phyloP scores from a whole-genome alignment of 208 protist genomes.

The Wallacemonas sp. region DNA sequence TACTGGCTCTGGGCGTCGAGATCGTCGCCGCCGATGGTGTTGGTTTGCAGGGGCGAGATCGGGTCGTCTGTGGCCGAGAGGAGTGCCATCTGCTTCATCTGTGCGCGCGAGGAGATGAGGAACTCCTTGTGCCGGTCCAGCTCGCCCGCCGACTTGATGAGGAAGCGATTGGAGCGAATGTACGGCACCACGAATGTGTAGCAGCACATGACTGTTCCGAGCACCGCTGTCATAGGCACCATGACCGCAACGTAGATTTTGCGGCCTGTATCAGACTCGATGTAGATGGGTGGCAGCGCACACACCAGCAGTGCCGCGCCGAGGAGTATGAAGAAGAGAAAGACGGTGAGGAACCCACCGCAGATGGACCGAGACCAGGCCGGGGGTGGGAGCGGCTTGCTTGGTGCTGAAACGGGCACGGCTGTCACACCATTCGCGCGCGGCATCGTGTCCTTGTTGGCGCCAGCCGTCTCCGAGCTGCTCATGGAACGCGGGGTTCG shows the following conservation, averaged over 20 bases:
- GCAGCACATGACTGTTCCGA: constrained; percentile 44
- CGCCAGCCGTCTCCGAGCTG: not conserved
- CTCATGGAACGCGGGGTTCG: no score
- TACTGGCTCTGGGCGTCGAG: not conserved
- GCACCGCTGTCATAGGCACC: constrained; percentile 42
- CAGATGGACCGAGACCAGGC: constrained; percentile 14
- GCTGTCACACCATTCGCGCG: not conserved
- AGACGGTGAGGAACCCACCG: constrained; percentile 17
- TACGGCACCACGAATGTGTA: constrained; percentile 41
- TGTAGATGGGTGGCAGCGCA: constrained; percentile 47
- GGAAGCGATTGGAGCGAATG: constrained; percentile 24
- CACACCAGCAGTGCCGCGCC: constrained; percentile 38
- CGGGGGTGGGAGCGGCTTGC: constrained; percentile 5
- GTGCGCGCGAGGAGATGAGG: not conserved
- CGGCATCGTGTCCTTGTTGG: not conserved
- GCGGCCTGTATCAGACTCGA: constrained; percentile 16
- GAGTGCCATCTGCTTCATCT: not conserved
- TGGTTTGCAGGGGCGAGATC: not conserved
- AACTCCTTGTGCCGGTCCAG: constrained; percentile 32
- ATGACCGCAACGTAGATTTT: constrained; percentile 53
- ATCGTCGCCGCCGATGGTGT: not conserved
- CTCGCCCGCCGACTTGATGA: constrained; percentile 32
- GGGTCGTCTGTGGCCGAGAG: not conserved
- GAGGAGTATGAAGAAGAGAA: constrained; percentile 32
- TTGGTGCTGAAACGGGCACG: not conserved